Evolutionary conservation across 805 yeast genomes (phyloP).

Genomic region (Kregervanrija pseudodelftensis): DNA sequence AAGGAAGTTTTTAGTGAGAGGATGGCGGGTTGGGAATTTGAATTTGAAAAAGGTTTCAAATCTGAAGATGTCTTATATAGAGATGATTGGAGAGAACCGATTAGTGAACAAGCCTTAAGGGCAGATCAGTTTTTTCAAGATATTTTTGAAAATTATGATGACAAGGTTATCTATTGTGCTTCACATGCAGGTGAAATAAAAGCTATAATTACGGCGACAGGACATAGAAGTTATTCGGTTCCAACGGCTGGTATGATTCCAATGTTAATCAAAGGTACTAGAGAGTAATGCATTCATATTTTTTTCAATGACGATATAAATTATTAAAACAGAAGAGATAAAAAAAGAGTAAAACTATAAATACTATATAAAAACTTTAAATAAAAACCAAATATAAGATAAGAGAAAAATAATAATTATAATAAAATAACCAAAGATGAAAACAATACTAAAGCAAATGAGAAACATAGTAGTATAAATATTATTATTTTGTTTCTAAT

Average conservation of each 20-base stretch:
- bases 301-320: no score
- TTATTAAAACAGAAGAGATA: no score
- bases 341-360: no score
- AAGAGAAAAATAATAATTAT: no score
- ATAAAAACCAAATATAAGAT: no score
- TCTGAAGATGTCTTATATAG: constrained; percentile 45
- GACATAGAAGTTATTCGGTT: constrained; percentile 51
- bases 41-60: constrained; percentile 34
- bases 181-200: constrained; percentile 59
- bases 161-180: constrained; percentile 38
- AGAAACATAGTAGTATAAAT: neutral
- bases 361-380: no score
- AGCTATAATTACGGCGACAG: constrained; percentile 41
- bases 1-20: constrained; percentile 32
- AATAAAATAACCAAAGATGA: no score
- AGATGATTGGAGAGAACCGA: constrained; percentile 40
- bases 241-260: constrained; percentile 65
- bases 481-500: neutral
- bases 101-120: constrained; percentile 43
- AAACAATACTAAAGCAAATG: no score
- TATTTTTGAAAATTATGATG: constrained; percentile 28
- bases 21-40: constrained; percentile 35
- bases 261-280: constrained; percentile 41
- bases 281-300: constrained; percentile 5
- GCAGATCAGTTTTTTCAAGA: constrained; percentile 39